Evolutionary conservation across 345 rosid genomes (phyloP).

Genomic region (Aethionema arabicum): DNA sequence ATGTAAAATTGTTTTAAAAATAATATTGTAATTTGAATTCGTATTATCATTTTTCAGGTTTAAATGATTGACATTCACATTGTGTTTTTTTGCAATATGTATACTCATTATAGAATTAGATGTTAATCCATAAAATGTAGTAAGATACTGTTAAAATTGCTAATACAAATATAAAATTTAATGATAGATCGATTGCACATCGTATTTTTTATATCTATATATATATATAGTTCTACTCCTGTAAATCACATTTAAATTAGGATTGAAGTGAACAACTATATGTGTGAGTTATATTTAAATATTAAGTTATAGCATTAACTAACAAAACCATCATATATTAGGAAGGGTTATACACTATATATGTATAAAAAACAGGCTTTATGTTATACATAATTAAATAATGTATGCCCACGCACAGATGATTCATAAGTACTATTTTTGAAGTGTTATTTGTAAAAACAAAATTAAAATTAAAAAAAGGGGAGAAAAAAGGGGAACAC

Average conservation of each 20-base stretch:
- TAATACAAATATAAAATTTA: constrained; percentile 38
- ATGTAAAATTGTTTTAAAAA: no score
- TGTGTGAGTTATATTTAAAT: background rate
- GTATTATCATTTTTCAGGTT: no score
- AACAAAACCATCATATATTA: background rate
- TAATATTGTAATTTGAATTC: no score
- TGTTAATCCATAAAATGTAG: no score
- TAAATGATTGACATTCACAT: no score
- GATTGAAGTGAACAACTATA: no score
- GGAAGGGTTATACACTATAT: constrained; percentile 10
- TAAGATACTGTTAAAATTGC: no score
- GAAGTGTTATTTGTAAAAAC: background rate
- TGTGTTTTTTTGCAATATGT: no score
- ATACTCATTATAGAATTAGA: no score
- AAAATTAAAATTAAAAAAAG: background rate
- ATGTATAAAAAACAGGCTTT: background rate
- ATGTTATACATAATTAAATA: constrained; percentile 9
- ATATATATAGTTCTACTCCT: no score
- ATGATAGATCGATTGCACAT: constrained; percentile 23
- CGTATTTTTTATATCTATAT: background rate
- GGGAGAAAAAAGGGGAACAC: constrained; percentile 51
- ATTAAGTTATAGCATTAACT: background rate
- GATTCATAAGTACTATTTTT: constrained; percentile 14
- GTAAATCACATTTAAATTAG: no score
- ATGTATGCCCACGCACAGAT: no score